Percentiles rank a stretch among this genome's conserved stretches.
Conservation (phyloP, 768 basidiomycete genomes). For the Boletus eberwhitei region DNA sequence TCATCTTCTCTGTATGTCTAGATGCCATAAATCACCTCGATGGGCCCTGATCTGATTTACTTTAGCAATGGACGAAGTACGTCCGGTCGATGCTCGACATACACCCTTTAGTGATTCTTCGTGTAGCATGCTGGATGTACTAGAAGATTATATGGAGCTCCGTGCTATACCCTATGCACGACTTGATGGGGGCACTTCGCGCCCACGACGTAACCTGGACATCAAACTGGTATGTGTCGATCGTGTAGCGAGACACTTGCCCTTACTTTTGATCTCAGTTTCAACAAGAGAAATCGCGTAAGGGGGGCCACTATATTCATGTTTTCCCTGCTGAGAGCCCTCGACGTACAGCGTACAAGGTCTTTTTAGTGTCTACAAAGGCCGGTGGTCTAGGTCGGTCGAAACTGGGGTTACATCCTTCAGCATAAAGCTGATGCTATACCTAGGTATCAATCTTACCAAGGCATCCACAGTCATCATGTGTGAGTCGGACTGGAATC, state of each 20-base stretch:
- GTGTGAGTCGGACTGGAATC: conserved; percentile 71
- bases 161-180: conserved; percentile 59
- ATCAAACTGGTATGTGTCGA: conserved; percentile 47
- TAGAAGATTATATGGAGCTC: conserved; percentile 65
- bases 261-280: conserved; percentile 37
- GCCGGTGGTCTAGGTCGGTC: conserved; percentile 64
- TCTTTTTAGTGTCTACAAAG: conserved; percentile 67
- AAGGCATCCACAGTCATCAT: conserved; percentile 79
- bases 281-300: conserved; percentile 56
- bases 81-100: background rate
- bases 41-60: conserved; percentile 5
- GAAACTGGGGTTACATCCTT: background rate
- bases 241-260: background rate
- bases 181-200: conserved; percentile 52
- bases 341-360: conserved; percentile 47
- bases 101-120: background rate
- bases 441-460: conserved; percentile 73
- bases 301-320: conserved; percentile 15
- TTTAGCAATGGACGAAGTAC: conserved; percentile 58
- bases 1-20: conserved; percentile 61
- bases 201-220: conserved; percentile 54
- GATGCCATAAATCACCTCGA: background rate
- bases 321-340: conserved; percentile 3
- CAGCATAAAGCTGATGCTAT: conserved; percentile 16
- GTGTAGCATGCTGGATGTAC: conserved; percentile 59